phyloP scores from a whole-genome alignment of 2,329 filamentous ascomycete genomes.

The Fusarium cicatricum region DNA sequence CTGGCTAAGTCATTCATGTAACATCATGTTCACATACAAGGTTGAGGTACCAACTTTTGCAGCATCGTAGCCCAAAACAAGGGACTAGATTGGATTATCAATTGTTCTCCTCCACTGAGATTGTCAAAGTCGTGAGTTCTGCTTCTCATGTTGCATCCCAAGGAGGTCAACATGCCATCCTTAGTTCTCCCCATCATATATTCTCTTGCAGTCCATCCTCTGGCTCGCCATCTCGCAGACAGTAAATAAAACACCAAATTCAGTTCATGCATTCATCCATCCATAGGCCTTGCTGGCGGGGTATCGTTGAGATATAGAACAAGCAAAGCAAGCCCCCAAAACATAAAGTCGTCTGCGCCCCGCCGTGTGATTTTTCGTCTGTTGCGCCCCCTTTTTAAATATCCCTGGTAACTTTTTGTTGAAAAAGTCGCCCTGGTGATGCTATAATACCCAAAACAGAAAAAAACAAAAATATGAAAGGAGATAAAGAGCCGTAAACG shows the following conservation, averaged over 20 bases:
- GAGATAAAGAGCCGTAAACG: conserved; percentile 17
- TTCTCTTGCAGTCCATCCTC: conserved; percentile 1
- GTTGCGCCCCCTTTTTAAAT: conserved; percentile 36
- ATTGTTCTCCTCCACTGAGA: conserved; percentile 9
- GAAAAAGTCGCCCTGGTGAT: conserved; percentile 50
- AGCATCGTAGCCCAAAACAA: conserved; percentile 22
- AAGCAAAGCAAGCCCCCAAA: conserved; percentile 47
- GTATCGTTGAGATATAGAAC: conserved; percentile 53
- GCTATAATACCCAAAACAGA: conserved; percentile 38
- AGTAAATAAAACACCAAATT: conserved; percentile 21
- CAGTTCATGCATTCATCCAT: conserved; percentile 41
- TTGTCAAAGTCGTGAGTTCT: neutral
- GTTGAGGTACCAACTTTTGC: neutral
- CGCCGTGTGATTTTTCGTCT: conserved; percentile 38
- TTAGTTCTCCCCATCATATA: neutral
- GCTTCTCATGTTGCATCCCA: too few relatives aligned
- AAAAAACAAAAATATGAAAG: conserved; percentile 15
- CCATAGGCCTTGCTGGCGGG: conserved; percentile 46
- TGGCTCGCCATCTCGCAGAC: conserved; percentile 3
- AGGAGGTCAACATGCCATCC: conserved; percentile 5
- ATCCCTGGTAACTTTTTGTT: conserved; percentile 53
- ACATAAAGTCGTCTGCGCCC: conserved; percentile 44
- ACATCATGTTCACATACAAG: neutral
- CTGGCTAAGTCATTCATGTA: neutral
- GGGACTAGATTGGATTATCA: conserved; percentile 27